Percentiles rank a stretch among this genome's conserved stretches.
These are phyloP conservation scores for Salvia miltiorrhiza DNA, from an alignment of 257 asterid species.

Conservation along the genomic window DNA sequence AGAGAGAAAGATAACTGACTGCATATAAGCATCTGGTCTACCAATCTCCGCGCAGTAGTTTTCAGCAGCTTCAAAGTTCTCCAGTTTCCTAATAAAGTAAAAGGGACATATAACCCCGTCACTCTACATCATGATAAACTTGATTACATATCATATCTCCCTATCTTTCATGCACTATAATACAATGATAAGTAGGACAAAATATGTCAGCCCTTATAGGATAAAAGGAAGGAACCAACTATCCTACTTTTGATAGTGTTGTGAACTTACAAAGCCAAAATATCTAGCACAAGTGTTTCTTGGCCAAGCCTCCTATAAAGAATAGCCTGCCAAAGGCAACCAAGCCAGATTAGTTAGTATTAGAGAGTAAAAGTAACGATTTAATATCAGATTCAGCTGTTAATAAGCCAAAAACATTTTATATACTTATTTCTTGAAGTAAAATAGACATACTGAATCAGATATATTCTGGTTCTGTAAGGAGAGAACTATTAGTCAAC, in stretches of 20 bases:
- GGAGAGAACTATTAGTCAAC: slow-evolving; percentile 28
- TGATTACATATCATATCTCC: background rate
- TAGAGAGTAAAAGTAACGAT: background rate
- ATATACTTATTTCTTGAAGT: background rate
- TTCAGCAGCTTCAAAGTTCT: slow-evolving; percentile 95
- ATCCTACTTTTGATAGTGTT: background rate
- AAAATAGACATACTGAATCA: slow-evolving; percentile 18
- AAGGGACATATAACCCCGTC: background rate
- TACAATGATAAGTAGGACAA: background rate
- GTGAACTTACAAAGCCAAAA: slow-evolving; percentile 79
- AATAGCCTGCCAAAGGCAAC: slow-evolving; percentile 73
- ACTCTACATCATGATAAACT: slow-evolving; percentile 3
- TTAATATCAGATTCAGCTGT: slow-evolving; percentile 19
- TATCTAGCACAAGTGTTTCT: slow-evolving; percentile 80
- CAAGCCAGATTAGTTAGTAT: slow-evolving; percentile 11
- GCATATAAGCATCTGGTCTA: slow-evolving; percentile 96
- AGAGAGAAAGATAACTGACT: slow-evolving; percentile 49
- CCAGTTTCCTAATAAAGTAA: slow-evolving; percentile 65
- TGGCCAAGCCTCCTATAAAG: slow-evolving; percentile 95
- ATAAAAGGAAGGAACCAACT: background rate
- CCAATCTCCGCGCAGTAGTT: slow-evolving; percentile 96
- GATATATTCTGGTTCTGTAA: background rate
- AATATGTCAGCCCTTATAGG: background rate
- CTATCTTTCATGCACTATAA: background rate
- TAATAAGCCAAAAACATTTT: background rate